A percentile compares a stretch with the other conserved stretches of the same genome.
These are phyloP conservation scores for Cichorium intybus DNA, from an alignment of 140 eudicot genomes.

Conservation along the genomic window DNA sequence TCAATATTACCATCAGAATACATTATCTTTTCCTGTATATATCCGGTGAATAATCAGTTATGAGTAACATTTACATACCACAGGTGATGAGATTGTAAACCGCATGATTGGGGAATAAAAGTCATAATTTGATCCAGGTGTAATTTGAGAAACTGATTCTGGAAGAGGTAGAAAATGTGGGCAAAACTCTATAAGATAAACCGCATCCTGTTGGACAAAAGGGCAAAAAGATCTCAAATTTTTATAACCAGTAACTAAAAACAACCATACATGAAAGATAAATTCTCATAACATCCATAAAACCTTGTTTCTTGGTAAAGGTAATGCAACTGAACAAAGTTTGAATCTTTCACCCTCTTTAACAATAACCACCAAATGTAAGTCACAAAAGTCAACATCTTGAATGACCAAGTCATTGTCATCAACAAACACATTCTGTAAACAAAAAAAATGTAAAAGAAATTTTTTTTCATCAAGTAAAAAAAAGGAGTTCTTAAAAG, in stretches of 20 bases:
- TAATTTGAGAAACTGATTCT: conserved; percentile 69
- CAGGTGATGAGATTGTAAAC: conserved; percentile 81
- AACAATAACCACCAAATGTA: conserved; percentile 61
- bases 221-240: background rate
- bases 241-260: conserved; percentile 7
- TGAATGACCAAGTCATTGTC: conserved; percentile 50
- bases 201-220: conserved; percentile 47
- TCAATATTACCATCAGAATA: too few relatives aligned
- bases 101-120: conserved; percentile 78
- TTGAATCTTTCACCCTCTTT: conserved; percentile 50
- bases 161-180: conserved; percentile 83
- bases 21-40: too few relatives aligned
- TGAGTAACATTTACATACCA: too few relatives aligned
- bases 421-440: conserved; percentile 71
- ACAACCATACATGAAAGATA: background rate
- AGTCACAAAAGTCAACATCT: conserved; percentile 81
- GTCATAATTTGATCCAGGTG: conserved; percentile 92
- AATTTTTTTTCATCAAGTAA: too few relatives aligned
- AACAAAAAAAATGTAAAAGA: background rate
- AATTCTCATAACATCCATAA: background rate
- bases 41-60: too few relatives aligned
- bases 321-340: conserved; percentile 67
- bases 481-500: too few relatives aligned
- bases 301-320: conserved; percentile 26
- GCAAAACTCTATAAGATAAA: conserved; percentile 51